Percentiles rank a stretch among this genome's conserved stretches.
Conservation (phyloP, 257 asterid genomes). For the Lycium barbarum region DNA sequence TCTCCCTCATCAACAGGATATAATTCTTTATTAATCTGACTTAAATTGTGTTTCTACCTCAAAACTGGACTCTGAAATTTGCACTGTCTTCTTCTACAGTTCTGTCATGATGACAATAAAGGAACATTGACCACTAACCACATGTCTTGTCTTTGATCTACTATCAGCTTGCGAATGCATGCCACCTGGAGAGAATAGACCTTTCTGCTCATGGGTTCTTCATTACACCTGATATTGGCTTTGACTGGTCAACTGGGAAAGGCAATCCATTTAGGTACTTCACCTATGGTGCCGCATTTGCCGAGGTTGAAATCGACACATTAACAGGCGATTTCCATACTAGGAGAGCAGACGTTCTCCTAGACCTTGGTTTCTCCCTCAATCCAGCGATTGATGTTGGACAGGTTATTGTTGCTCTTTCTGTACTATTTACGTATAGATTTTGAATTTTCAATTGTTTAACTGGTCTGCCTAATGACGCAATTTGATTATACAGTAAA, state of each 20-base stretch:
- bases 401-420: constrained; percentile 57
- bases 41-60: not conserved
- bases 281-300: constrained; percentile 92
- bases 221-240: constrained; percentile 78
- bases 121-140: not conserved
- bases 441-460: not conserved
- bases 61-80: not conserved
- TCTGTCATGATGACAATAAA: not conserved
- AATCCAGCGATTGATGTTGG: constrained; percentile 98
- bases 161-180: constrained; percentile 75
- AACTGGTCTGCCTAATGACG: not conserved
- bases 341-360: constrained; percentile 71
- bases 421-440: not conserved
- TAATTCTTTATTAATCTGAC: not conserved
- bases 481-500: not conserved
- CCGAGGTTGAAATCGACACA: constrained; percentile 96
- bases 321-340: constrained; percentile 94
- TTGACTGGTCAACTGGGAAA: constrained; percentile 79
- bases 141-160: constrained; percentile 8
- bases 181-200: constrained; percentile 89
- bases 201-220: constrained; percentile 96
- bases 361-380: constrained; percentile 91
- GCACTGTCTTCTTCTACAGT: not conserved
- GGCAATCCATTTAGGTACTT: constrained; percentile 82
- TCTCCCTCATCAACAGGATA: not conserved